These are phyloP conservation scores for Yamadazyma aaseri DNA, from an alignment of 1,139 yeast genomes.

Conservation along the genomic window DNA sequence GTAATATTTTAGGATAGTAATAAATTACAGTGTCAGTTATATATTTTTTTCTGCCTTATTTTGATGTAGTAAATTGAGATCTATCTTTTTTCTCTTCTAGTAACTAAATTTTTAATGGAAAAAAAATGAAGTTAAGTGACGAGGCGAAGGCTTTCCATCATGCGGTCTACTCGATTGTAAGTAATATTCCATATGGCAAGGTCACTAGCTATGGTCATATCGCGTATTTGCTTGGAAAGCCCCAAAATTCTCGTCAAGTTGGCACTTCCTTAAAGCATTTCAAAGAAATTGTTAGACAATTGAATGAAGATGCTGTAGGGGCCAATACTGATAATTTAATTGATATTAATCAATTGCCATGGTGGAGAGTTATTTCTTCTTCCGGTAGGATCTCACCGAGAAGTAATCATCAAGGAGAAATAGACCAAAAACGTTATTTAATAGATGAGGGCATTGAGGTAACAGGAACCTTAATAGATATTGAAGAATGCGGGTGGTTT, in stretches of 20 bases:
- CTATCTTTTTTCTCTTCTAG: too few relatives aligned
- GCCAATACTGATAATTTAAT: constrained; percentile 16
- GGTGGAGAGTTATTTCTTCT: constrained; percentile 77
- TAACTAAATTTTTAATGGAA: background rate
- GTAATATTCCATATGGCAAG: constrained; percentile 58
- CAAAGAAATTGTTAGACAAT: constrained; percentile 20
- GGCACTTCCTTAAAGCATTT: constrained; percentile 63
- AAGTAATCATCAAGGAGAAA: constrained; percentile 40
- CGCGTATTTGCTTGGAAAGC: constrained; percentile 60
- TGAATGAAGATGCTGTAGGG: constrained; percentile 19
- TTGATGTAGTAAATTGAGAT: too few relatives aligned
- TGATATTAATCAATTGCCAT: constrained; percentile 42
- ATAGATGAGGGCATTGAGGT: constrained; percentile 50
- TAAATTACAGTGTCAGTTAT: too few relatives aligned
- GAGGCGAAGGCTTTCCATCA: constrained; percentile 59
- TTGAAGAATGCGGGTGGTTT: constrained; percentile 65
- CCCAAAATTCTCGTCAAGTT: constrained; percentile 70
- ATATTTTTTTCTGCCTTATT: too few relatives aligned
- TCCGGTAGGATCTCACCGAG: constrained; percentile 63
- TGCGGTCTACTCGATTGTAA: constrained; percentile 58
- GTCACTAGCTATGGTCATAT: constrained; percentile 76
- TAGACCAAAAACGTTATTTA: constrained; percentile 48
- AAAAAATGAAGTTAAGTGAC: constrained; percentile 32
- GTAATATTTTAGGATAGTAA: constrained; percentile 8
- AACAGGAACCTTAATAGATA: constrained; percentile 36